Evolutionary conservation across 352 stramenopile genomes (phyloP).

Genomic region (Blastocystis sp.): DNA sequence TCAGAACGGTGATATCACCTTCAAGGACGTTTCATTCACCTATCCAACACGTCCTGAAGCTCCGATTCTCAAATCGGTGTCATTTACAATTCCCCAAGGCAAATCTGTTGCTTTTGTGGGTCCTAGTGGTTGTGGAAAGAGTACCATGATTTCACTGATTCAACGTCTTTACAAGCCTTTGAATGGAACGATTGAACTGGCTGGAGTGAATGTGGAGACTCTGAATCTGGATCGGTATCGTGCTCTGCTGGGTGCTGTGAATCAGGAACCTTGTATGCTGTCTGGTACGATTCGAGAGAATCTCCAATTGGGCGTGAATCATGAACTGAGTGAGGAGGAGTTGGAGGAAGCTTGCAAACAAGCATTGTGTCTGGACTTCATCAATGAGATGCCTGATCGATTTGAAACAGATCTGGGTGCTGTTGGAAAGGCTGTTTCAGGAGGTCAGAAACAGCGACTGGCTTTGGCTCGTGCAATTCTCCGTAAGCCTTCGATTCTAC

Average conservation of each 20-base stretch:
- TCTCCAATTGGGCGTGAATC: constrained; percentile 73
- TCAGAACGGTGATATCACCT: constrained; percentile 68
- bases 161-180: constrained; percentile 66
- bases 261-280: constrained; percentile 83
- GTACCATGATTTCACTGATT: constrained; percentile 62
- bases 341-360: constrained; percentile 69
- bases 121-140: constrained; percentile 22
- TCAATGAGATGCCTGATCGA: constrained; percentile 66
- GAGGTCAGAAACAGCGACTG: constrained; percentile 81
- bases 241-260: constrained; percentile 75
- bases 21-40: constrained; percentile 80
- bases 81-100: constrained; percentile 70
- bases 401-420: constrained; percentile 74
- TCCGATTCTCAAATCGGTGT: constrained; percentile 74
- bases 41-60: constrained; percentile 77
- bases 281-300: constrained; percentile 72
- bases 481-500: constrained; percentile 72
- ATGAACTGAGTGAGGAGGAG: constrained; percentile 71
- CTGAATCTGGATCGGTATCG: constrained; percentile 66
- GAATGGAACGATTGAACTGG: neutral
- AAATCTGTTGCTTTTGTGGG: constrained; percentile 71
- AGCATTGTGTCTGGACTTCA: constrained; percentile 67
- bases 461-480: constrained; percentile 74
- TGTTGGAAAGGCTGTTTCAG: constrained; percentile 73
- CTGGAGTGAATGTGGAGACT: neutral